Evolutionary conservation across 352 stramenopile species (phyloP), one percentile per base, ranked within the genome.

Genomic region (Peronospora destructor): DNA sequence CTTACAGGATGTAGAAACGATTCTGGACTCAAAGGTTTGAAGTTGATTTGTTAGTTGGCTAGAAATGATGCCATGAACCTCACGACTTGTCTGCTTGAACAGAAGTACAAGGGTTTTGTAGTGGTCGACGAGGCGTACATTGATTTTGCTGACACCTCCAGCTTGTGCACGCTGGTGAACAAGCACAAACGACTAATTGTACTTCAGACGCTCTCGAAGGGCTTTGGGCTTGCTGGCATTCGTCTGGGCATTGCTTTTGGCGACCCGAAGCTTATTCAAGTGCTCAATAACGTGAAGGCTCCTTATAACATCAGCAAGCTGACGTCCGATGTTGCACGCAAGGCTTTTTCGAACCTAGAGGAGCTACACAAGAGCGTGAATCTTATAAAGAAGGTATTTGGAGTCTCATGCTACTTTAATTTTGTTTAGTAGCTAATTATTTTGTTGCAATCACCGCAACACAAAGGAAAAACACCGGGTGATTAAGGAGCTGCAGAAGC

Each of bases 201-300:
- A 23, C 68, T 98, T 43, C 96, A 98, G 66, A 99, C 96, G 19
- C 74, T 99, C 1, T 98, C 90, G 6, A 99, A 99, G 73, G 94
- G 94, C 21, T 98, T 98, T 66, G 96, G 96, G 16, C 82, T 99
- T 44, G 96, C 96, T 16, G 96, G 92, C 6, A 98, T 98, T 65
- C 93, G 82, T 35, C 59, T 97, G 30, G 88, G 88, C 5, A 86
- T 94, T 53, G 88, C 94, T 17, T 97, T 98, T 46, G 95, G 83
- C 29, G 64, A 92, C 55, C 62, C 85, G 6, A 82, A 87, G 48
- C 74, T 98, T 7, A 97, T 99, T 62, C 86, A 98, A 73, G 83
- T 98, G 30, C 91, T 99, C 52, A 98, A 98, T 73, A 98, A 98
- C 61, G 91, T 98, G 50, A 99, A 99, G 71, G 95, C 95, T n/a